phyloP scores from a whole-genome alignment of 2,329 filamentous ascomycete species.

The Fusarium multiceps region DNA sequence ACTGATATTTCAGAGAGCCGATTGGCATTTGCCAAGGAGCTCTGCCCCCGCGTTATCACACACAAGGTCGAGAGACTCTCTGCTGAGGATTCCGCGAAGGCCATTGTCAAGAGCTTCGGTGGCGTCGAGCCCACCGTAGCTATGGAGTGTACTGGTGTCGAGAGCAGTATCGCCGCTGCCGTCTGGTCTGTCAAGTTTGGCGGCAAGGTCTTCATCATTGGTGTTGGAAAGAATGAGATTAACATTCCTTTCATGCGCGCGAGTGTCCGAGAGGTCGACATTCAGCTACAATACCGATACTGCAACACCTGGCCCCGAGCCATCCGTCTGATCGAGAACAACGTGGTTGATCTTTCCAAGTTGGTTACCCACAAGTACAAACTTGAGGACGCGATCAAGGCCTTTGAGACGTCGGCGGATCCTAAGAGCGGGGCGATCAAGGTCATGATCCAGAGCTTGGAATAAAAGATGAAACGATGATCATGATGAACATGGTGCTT shows the following conservation, averaged over 20 bases:
- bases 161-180: conserved; percentile 85
- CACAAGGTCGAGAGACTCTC: conserved; percentile 77
- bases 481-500: conserved; percentile 37
- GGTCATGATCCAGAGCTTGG: conserved; percentile 86
- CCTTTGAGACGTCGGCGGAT: conserved; percentile 89
- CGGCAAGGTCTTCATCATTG: conserved; percentile 96
- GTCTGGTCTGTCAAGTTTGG: conserved; percentile 95
- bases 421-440: conserved; percentile 96
- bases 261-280: conserved; percentile 89
- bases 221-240: conserved; percentile 95
- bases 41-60: conserved; percentile 82
- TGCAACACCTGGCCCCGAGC: conserved; percentile 95
- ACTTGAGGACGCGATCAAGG: conserved; percentile 87
- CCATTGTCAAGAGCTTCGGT: conserved; percentile 75
- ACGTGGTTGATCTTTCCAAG: conserved; percentile 82
- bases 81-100: conserved; percentile 77
- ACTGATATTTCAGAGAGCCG: conserved; percentile 93
- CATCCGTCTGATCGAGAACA: conserved; percentile 86
- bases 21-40: conserved; percentile 83
- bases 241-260: conserved; percentile 95
- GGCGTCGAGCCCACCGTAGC: conserved; percentile 84
- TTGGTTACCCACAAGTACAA: conserved; percentile 89
- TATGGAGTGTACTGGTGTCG: conserved; percentile 94
- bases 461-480: conserved; percentile 50
- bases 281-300: conserved; percentile 98